Evolutionary conservation across 2,329 filamentous ascomycete genomes (phyloP), one percentile per base, ranked within the genome.

Genomic region (Elsinoe batatas): DNA sequence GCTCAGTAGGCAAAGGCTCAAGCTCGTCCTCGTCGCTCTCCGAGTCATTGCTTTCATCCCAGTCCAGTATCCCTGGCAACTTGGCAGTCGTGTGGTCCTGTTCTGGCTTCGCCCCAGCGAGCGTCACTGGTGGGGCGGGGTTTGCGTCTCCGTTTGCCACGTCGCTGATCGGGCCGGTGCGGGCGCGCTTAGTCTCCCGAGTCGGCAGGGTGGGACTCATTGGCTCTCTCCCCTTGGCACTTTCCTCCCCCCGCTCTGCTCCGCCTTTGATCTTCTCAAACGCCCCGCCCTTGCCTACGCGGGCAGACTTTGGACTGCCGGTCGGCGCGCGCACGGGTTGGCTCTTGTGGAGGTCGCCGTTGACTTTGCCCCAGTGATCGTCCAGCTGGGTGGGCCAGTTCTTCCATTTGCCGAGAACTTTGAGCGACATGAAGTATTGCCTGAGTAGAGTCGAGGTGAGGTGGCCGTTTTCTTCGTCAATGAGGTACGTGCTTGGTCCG

Each of bases 401-500:
- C 58, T 80, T 82, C 90, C 90, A 95, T 63, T 82, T 81, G 15
- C 88, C 87, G 22, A 95, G 72, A 1, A 91, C 85, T 56, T 88
- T 87, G 42, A 95, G 76, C 5, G 84, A 87, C 79, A 95, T 85
- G 70, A 95, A 95, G 70, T 95, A 95, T 67, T 95, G 90, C 11
- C 90, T 82, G 17, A 96, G 76, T 68, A 96, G 84, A 65, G 87
- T 88, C 49, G 86, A 90, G 63, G 95, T 88, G 56, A 95, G 76
- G 13, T 94, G 83, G 3, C 90, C 91, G 62, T 87, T 91, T 67
- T 96, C 90, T 64, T 95, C 89, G 30, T 82, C 83, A 4, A 95
- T 84, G 13, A 95, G 72, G 65, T 91, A 87, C 62, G 89, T 83
- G 1, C 84, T 86, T 3, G 79, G 72, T 13, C 89, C 89, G 22